Evolutionary conservation across 306 rosid species (phyloP).

Genomic region (Prunus persica): Prunus_persica_NCBIv2 NC_034011.1:26779001-26779500

Average conservation of each 20-base stretch:
- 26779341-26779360: background rate
- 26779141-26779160: constrained; percentile 60
- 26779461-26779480: too few species aligned
- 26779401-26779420: background rate
- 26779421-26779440: too few species aligned
- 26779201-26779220: background rate
- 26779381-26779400: background rate
- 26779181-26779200: background rate
- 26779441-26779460: too few species aligned
- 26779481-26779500: too few species aligned
- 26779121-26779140: constrained; percentile 83
- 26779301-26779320: background rate
- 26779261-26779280: constrained; percentile 2
- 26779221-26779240: constrained; percentile 3
- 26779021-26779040: background rate
- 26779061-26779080: background rate
- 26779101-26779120: constrained; percentile 83
- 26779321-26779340: background rate
- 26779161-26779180: constrained; percentile 33
- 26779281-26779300: background rate
- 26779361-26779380: background rate
- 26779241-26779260: background rate
- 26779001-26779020: background rate
- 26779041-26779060: background rate
- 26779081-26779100: constrained; percentile 51